Base-by-base conservation (phyloP, 192 early-diverging fungal species). In the Diversispora epigaea region DNA sequence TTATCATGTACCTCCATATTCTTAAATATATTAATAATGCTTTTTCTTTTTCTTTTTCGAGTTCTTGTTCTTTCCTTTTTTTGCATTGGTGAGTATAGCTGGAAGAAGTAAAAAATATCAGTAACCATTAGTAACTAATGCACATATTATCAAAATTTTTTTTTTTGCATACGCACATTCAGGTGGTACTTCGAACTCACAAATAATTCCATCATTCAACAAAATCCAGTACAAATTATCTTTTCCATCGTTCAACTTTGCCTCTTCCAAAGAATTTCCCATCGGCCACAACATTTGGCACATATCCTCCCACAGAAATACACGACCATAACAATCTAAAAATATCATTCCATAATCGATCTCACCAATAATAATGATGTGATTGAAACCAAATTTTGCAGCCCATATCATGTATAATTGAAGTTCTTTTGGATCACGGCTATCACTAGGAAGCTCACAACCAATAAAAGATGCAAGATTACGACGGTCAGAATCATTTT, bases 371-470 rank as follows among this genome's bases (percentile, higher is more conserved):
- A 61, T 43, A 15, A 73, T 73, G 3, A 73, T 60, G 54, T 73
- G 71, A 41, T 73, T 49, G 46, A 73, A 73, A 9, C 71, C 71
- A 47, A 60, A 73, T 45, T 46, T 22, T 73, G 44, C 58, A 73
- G 61, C 41, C 25, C 56, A 60, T 56, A 11, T 7, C 5, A 71
- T 71, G 49, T 71, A 71, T 15, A 17, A 56, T 15, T 6, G 9
- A 60, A 72, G 54, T 45, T 8, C 43, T 72, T 71, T 57, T 71
- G 70, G 70, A 58, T 56, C 41, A 10, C 11, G 17, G 12, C 43
- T 45, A 21, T 47, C 41, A 43, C 15, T 44, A 73, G 19, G 9
- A 22, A 32, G 56, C 6, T 72, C 19, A 21, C 25, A 57, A 22
- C 71, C 57, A 60, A 73, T 60, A 44, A 22, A 46, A 17, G 39